Conservation (phyloP, 139 green algal genomes). For the Tetradesmus obliquus region DNA sequence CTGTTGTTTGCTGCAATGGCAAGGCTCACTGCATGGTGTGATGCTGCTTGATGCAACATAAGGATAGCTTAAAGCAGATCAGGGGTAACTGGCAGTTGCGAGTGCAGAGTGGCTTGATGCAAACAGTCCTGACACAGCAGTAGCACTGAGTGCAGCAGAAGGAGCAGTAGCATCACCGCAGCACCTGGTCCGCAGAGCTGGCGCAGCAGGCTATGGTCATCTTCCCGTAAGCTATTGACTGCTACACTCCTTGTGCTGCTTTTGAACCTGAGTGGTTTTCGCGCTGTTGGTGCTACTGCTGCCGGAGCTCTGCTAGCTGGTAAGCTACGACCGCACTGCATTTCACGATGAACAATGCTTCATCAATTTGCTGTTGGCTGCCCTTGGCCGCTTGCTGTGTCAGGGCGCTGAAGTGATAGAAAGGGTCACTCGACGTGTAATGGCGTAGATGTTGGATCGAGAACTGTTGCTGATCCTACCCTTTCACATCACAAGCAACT, state of each 20-base stretch:
- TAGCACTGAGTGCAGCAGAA: neutral
- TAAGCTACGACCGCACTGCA: neutral
- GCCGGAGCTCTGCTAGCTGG: neutral
- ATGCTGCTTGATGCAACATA: neutral
- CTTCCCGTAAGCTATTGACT: neutral
- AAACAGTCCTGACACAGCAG: neutral
- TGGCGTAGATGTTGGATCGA: neutral
- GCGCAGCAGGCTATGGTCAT: conserved; percentile 31
- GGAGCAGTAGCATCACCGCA: neutral
- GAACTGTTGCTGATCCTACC: neutral
- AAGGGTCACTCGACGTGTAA: neutral
- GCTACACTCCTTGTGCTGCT: neutral
- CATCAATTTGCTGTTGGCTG: neutral
- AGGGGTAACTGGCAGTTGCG: neutral
- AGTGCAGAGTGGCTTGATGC: neutral
- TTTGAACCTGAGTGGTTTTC: neutral
- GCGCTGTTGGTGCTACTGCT: neutral
- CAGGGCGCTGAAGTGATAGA: neutral
- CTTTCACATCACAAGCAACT: too few relatives aligned
- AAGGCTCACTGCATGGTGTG: neutral
- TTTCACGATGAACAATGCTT: neutral
- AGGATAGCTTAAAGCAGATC: neutral
- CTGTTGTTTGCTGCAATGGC: neutral
- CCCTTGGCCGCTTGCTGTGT: neutral
- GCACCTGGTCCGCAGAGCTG: conserved; percentile 33